A percentile compares a stretch with the other conserved stretches of the same genome.
Evolutionary conservation across 108 stramenopile genomes (phyloP).

Genomic region (Thalassiosira profunda): DNA sequence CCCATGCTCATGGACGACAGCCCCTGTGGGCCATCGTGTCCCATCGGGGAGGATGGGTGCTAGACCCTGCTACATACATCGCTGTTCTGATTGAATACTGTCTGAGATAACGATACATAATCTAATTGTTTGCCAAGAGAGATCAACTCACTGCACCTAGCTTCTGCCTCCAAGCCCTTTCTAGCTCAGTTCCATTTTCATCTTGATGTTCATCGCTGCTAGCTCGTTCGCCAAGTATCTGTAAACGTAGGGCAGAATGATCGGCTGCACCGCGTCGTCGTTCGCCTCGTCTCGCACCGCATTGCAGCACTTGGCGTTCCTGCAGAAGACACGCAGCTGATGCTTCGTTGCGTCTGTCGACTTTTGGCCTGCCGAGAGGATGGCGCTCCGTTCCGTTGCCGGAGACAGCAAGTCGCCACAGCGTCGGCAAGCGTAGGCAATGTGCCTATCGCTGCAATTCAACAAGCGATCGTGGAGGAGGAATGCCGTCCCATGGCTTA

Average conservation of each 20-base stretch:
- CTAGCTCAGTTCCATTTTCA: conserved; percentile 81
- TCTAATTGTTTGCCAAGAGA: too few relatives aligned
- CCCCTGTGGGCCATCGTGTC: conserved; percentile 38
- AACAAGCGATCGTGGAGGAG: conserved; percentile 95
- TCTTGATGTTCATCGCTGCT: conserved; percentile 97
- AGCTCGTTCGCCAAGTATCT: conserved; percentile 98
- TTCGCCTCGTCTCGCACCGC: conserved; percentile 70
- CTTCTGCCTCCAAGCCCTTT: too few relatives aligned
- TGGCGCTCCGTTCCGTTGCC: conserved; percentile 77
- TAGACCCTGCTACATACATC: too few relatives aligned
- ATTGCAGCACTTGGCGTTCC: conserved; percentile 77
- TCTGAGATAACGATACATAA: too few relatives aligned
- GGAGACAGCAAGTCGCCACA: conserved; percentile 94
- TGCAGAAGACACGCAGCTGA: conserved; percentile 78
- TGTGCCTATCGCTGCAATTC: conserved; percentile 96
- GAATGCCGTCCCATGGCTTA: conserved; percentile 97
- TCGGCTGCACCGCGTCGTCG: conserved; percentile 86
- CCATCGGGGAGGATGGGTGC: conserved; percentile 26
- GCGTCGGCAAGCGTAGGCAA: conserved; percentile 90
- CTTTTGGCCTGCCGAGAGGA: conserved; percentile 82
- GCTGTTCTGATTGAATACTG: too few relatives aligned
- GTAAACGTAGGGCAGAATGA: conserved; percentile 98
- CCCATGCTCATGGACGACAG: conserved; percentile 36
- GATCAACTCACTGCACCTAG: too few relatives aligned
- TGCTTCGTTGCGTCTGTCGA: conserved; percentile 73